Base-by-base conservation (phyloP, 2,329 filamentous ascomycete species). In the Sclerotinia subarctica region DNA sequence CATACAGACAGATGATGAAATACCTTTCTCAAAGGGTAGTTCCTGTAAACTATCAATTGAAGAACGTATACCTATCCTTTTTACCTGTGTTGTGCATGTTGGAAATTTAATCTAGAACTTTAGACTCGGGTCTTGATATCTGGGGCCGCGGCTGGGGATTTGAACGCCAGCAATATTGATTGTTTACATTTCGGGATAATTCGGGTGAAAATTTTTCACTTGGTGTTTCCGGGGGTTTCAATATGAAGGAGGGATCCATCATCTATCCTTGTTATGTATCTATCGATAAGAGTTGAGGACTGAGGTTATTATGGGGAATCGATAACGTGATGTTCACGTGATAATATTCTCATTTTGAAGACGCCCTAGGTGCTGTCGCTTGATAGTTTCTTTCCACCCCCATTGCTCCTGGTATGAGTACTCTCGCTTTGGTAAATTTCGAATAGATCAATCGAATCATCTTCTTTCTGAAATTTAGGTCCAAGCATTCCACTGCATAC, bases 31-130 rank as follows among this genome's bases (percentile, higher is more conserved):
- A 38, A 49, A 62, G 58, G 44, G 44, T 49, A 35, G 44, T 62
- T 62, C 58, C 58, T 62, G 58, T 62, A 62, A 49, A 49, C 58
- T 62, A 62, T 62, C 58, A 62, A 62, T 62, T 44, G 32, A 47
- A 32, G 29, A 42, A n/a, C n/a, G 44, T 62, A 62, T 49, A 62
- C 58, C 58, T 24, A 49, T 35, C 7, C 7, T 21, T 35, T 38
- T 62, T 19, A 6, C 7, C 26, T 24, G 24, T 49, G 26, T 1
- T 47, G 47, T n/a, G 57, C 26, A 60, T 32, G 24, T 58, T 10
- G 29, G 29, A 56, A 21, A 56, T 32, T 60, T 24, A 47, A 47
- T 60, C 44, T 49, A 35, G 29, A 49, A 24, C 44, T 24, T 35
- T 21, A 35, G 19, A 49, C 6, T 24, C 21, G 19, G 58, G 58